These are phyloP conservation scores for Ciborinia camelliae DNA, from an alignment of 2,329 filamentous ascomycete genomes.

Conservation along the genomic window DNA sequence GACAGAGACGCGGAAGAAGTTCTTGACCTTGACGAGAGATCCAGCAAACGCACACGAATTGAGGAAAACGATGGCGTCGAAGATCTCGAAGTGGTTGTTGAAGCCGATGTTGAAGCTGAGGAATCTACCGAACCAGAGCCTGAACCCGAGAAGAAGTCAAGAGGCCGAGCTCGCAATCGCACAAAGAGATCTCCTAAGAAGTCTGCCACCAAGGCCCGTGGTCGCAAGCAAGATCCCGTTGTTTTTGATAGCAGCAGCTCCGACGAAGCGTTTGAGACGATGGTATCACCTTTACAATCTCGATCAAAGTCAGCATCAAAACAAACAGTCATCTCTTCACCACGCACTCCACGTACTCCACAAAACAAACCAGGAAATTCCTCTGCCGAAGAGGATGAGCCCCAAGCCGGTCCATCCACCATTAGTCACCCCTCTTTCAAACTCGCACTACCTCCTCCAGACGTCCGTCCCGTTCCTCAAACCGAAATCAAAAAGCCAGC, in stretches of 20 bases:
- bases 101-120: not conserved
- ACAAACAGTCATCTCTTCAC: not conserved
- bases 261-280: constrained; percentile 5
- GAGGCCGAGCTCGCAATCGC: not conserved
- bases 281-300: not conserved
- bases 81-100: not conserved
- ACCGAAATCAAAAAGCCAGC: not conserved
- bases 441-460: not conserved
- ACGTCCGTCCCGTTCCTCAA: not conserved
- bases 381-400: not conserved
- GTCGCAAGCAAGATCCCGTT: constrained; percentile 9
- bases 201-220: not conserved
- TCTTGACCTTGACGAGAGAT: not conserved
- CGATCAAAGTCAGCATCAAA: constrained; percentile 1
- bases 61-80: not conserved
- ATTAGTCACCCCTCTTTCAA: not conserved
- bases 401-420: not conserved
- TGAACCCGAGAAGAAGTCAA: not conserved
- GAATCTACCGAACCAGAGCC: constrained; percentile 5
- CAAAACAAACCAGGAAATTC: not conserved
- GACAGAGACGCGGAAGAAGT: not conserved
- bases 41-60: constrained; percentile 13
- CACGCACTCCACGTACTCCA: not conserved
- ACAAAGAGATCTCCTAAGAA: not conserved
- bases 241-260: not conserved